phyloP scores from a whole-genome alignment of 495 filamentous ascomycete species.

The Rhizodiscina lignyota region DNA sequence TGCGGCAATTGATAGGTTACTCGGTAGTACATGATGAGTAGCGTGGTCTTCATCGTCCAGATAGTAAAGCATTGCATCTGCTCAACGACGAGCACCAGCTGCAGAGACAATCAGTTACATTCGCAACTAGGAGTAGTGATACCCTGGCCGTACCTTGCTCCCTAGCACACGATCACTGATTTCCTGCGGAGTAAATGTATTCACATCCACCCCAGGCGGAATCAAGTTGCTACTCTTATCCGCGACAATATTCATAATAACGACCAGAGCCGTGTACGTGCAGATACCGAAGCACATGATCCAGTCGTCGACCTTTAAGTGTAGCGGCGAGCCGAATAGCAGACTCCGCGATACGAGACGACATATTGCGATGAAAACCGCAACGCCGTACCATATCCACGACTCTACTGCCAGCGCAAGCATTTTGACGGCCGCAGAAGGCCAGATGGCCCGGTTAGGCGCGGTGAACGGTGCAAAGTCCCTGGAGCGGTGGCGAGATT shows the following conservation, averaged over 20 bases:
- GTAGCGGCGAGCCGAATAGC: conserved; percentile 26
- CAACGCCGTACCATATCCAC: conserved; percentile 30
- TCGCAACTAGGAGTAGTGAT: too few species aligned
- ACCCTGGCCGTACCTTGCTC: too few species aligned
- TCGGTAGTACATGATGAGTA: conserved; percentile 35
- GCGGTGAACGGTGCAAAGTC: too few species aligned
- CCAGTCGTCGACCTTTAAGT: conserved; percentile 40
- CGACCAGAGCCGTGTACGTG: conserved; percentile 37
- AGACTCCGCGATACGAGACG: conserved; percentile 23
- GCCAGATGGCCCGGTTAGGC: not conserved
- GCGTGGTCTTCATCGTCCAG: conserved; percentile 37
- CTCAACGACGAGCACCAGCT: conserved; percentile 33
- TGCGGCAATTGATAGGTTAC: conserved; percentile 30
- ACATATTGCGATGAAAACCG: conserved; percentile 19
- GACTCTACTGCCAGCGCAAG: conserved; percentile 26
- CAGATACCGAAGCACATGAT: conserved; percentile 36
- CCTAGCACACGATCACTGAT: conserved; percentile 30
- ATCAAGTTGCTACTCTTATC: conserved; percentile 42
- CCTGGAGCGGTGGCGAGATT: too few species aligned
- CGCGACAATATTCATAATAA: conserved; percentile 38
- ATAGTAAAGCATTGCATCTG: conserved; percentile 30
- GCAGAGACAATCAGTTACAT: too few species aligned
- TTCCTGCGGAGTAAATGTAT: conserved; percentile 28
- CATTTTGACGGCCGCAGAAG: conserved; percentile 14
- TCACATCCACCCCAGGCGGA: conserved; percentile 31